These are phyloP conservation scores for Myotisia sp. DNA, from an alignment of 2,329 filamentous ascomycete species.

Conservation along the genomic window DNA sequence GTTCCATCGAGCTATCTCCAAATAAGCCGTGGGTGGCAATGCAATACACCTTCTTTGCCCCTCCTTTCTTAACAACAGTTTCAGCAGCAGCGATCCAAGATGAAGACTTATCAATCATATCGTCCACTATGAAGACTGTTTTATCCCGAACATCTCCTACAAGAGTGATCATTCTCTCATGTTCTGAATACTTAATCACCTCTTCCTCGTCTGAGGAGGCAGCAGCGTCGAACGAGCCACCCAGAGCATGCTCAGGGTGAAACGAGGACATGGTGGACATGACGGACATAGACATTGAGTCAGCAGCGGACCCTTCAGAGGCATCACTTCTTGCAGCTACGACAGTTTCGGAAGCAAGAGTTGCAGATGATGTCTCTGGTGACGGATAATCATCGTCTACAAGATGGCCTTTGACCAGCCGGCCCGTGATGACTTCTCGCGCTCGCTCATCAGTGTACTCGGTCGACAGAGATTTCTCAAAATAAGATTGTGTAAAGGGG, in stretches of 20 bases:
- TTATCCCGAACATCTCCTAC: constrained; percentile 84
- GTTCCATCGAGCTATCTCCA: constrained; percentile 72
- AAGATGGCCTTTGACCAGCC: constrained; percentile 84
- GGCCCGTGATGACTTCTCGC: constrained; percentile 77
- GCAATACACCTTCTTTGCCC: constrained; percentile 87
- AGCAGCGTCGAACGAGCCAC: constrained; percentile 71
- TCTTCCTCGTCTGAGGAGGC: constrained; percentile 79
- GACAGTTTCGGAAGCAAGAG: constrained; percentile 48
- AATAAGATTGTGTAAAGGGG: background rate
- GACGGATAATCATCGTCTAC: constrained; percentile 89
- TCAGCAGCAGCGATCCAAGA: constrained; percentile 97
- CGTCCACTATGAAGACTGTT: constrained; percentile 87
- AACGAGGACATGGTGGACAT: constrained; percentile 69
- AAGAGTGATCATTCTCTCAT: constrained; percentile 94
- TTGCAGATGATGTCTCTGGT: constrained; percentile 39
- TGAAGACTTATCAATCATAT: constrained; percentile 96
- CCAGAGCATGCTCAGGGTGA: constrained; percentile 55
- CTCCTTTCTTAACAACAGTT: constrained; percentile 84
- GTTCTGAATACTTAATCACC: constrained; percentile 47
- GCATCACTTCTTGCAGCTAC: constrained; percentile 37
- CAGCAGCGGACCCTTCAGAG: constrained; percentile 44
- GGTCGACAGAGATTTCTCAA: constrained; percentile 15
- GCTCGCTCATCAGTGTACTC: constrained; percentile 68
- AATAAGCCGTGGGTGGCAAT: constrained; percentile 96
- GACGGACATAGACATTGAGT: constrained; percentile 71